These are phyloP conservation scores for Escovopsis sp. DNA, from an alignment of 2,329 filamentous ascomycete species.

Conservation along the genomic window DNA sequence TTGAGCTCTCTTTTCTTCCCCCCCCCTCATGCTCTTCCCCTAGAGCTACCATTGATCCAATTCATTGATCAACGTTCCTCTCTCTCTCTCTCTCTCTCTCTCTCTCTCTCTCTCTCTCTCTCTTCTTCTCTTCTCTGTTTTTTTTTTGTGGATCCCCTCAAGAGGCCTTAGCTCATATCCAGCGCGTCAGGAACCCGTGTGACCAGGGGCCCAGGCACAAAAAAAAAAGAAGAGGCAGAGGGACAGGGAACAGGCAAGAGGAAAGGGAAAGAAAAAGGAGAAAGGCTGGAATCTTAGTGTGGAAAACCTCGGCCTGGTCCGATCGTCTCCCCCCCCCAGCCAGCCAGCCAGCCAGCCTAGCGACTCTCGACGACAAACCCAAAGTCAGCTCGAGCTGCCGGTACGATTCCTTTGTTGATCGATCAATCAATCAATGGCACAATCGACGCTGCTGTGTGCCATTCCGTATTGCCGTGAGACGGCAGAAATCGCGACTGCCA, in stretches of 20 bases:
- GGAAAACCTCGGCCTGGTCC: slow-evolving; percentile 1
- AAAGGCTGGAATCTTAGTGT: background rate
- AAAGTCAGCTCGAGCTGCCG: too few relatives aligned
- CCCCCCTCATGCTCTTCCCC: too few relatives aligned
- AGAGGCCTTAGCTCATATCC: too few relatives aligned
- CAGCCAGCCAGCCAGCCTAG: too few relatives aligned
- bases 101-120: background rate
- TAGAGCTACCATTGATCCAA: too few relatives aligned
- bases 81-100: background rate
- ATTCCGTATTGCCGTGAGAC: slow-evolving; percentile 5
- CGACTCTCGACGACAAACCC: too few relatives aligned
- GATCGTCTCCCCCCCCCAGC: background rate
- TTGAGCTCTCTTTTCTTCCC: too few relatives aligned
- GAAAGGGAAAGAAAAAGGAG: background rate
- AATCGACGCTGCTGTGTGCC: slow-evolving; percentile 3
- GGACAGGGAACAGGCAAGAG: background rate
- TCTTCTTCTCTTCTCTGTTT: background rate
- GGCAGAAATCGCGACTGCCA: slow-evolving; percentile 1
- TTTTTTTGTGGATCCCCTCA: too few relatives aligned
- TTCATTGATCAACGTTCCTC: background rate
- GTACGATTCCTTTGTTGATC: too few relatives aligned
- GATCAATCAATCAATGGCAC: background rate
- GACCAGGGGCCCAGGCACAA: too few relatives aligned
- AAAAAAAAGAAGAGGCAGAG: too few relatives aligned
- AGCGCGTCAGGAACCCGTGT: too few relatives aligned